A percentile compares a stretch with the other conserved stretches of the same genome.
Conservation (phyloP, 202 grass and related monocot species). For the Eragrostis tef region DNA sequence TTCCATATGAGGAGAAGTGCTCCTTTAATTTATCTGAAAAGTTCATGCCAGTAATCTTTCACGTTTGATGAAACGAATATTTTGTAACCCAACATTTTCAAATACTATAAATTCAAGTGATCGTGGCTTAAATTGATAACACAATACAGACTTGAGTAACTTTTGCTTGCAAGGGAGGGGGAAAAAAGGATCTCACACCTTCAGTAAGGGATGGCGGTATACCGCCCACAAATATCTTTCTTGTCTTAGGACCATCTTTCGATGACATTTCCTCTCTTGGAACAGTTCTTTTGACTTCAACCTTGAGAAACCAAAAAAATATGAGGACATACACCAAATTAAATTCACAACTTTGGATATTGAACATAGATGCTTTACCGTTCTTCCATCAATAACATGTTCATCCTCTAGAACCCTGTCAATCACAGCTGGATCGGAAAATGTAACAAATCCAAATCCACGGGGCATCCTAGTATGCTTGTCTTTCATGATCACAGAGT, state of each 20-base stretch:
- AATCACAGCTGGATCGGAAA: conserved; percentile 90
- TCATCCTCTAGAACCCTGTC: conserved; percentile 90
- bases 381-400: conserved; percentile 85
- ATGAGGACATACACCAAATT: conserved; percentile 23
- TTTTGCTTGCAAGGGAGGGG: background rate
- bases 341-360: conserved; percentile 18
- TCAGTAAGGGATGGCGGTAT: conserved; percentile 84
- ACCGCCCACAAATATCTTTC: conserved; percentile 96
- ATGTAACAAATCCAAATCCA: conserved; percentile 99
- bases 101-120: background rate
- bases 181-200: conserved; percentile 41
- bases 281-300: conserved; percentile 99
- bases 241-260: conserved; percentile 83
- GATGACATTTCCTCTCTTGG: conserved; percentile 77
- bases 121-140: background rate
- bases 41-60: conserved; percentile 10
- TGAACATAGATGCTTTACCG: conserved; percentile 53
- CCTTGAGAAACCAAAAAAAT: conserved; percentile 43
- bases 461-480: conserved; percentile 89
- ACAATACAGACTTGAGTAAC: background rate
- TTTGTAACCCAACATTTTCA: conserved; percentile 17
- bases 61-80: conserved; percentile 23
- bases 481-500: conserved; percentile 99
- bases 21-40: conserved; percentile 83
- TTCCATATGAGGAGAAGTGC: conserved; percentile 82